phyloP scores from a whole-genome alignment of 2,329 filamentous ascomycete genomes.

The Lojkania enalia region DNA sequence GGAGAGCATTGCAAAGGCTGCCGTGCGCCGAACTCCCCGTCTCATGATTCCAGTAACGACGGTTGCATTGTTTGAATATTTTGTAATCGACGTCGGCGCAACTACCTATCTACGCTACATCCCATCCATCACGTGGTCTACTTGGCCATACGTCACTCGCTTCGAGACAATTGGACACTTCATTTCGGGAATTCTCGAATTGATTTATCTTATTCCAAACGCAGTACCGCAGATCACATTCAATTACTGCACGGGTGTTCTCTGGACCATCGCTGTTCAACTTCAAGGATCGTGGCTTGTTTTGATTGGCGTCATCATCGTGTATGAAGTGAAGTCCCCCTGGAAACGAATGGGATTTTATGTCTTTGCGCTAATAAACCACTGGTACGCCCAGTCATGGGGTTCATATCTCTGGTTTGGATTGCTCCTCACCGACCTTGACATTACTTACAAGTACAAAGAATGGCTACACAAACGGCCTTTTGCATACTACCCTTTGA shows the following conservation, averaged over 20 bases:
- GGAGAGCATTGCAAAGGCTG: conserved; percentile 49
- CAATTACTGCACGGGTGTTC: conserved; percentile 55
- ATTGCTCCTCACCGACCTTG: conserved; percentile 51
- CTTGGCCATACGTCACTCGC: conserved; percentile 51
- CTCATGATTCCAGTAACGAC: conserved; percentile 52
- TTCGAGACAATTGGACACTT: conserved; percentile 49
- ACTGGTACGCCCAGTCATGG: conserved; percentile 55
- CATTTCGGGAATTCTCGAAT: conserved; percentile 50
- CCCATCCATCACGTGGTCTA: conserved; percentile 52
- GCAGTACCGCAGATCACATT: conserved; percentile 52
- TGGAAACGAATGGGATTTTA: conserved; percentile 55
- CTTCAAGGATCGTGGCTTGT: conserved; percentile 53
- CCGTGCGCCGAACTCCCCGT: conserved; percentile 49
- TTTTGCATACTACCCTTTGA: conserved; percentile 42
- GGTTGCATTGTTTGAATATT: conserved; percentile 52
- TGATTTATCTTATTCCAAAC: conserved; percentile 54
- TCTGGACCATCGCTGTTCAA: conserved; percentile 56
- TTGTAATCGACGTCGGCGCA: conserved; percentile 51
- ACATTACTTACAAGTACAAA: conserved; percentile 52
- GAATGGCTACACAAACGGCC: conserved; percentile 43
- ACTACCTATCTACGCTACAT: conserved; percentile 50
- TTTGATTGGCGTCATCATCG: conserved; percentile 48
- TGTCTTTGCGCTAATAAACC: conserved; percentile 46
- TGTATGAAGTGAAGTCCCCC: conserved; percentile 50
- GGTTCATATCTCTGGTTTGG: conserved; percentile 52